Conservation (phyloP, 768 basidiomycete species). For the Mrakia blollopis region DNA sequence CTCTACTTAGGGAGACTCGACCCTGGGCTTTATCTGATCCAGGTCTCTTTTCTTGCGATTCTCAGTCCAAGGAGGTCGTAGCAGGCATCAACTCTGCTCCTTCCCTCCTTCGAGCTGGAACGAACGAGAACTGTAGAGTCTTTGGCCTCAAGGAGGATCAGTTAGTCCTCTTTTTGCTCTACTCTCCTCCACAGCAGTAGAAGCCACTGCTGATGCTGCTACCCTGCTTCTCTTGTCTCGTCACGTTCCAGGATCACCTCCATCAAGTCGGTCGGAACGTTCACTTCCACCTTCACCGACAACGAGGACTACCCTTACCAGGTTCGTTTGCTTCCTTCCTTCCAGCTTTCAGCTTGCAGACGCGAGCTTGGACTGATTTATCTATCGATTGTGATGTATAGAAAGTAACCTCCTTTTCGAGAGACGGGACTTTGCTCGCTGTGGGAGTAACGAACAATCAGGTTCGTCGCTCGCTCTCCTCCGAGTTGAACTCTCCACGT, state of each 20-base stretch:
- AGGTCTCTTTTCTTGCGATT: not conserved
- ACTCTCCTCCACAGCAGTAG: not conserved
- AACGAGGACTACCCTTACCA: conserved; percentile 68
- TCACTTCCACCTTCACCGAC: conserved; percentile 52
- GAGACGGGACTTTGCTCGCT: conserved; percentile 59
- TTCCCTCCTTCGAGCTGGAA: conserved; percentile 57
- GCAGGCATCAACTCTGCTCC: conserved; percentile 82
- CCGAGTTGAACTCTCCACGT: not conserved
- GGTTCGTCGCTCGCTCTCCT: conserved; percentile 49
- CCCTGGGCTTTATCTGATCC: not conserved
- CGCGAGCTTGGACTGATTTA: not conserved
- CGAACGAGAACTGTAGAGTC: conserved; percentile 80
- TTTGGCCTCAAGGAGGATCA: conserved; percentile 56
- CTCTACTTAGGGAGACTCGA: no score
- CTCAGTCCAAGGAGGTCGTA: conserved; percentile 52
- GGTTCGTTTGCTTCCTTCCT: conserved; percentile 48
- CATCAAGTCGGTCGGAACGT: conserved; percentile 57
- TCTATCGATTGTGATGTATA: conserved; percentile 40
- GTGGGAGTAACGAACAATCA: conserved; percentile 65
- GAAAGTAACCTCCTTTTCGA: conserved; percentile 85
- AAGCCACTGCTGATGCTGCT: conserved; percentile 20
- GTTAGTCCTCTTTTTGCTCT: conserved; percentile 47
- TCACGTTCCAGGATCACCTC: conserved; percentile 52
- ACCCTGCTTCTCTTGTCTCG: conserved; percentile 10
- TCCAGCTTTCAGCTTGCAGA: no score